These are phyloP conservation scores for Aspergillus costaricaensis DNA, from an alignment of 2,329 filamentous ascomycete genomes.

Conservation along the genomic window DNA sequence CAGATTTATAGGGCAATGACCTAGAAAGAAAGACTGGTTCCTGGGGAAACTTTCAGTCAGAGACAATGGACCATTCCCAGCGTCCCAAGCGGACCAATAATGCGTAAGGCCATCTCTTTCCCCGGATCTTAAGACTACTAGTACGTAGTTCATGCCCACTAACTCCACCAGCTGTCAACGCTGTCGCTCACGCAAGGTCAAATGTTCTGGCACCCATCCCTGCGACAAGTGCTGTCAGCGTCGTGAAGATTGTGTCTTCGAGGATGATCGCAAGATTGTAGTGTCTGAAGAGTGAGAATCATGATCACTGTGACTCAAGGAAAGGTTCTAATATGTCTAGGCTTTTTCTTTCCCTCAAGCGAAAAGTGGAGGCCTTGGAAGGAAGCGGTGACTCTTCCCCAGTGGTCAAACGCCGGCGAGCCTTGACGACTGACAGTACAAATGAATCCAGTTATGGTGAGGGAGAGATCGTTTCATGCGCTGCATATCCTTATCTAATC, in stretches of 20 bases:
- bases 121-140: not conserved
- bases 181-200: constrained; percentile 44
- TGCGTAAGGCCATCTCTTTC: constrained; percentile 16
- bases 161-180: constrained; percentile 34
- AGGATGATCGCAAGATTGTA: constrained; percentile 47
- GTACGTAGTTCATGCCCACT: not conserved
- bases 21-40: not conserved
- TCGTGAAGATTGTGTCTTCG: constrained; percentile 39
- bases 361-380: constrained; percentile 22
- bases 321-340: not conserved
- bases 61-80: constrained; percentile 17
- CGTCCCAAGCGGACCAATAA: constrained; percentile 23
- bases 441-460: constrained; percentile 7
- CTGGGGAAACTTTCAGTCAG: not conserved
- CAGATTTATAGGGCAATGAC: not conserved
- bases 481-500: not conserved
- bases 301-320: not conserved
- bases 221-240: constrained; percentile 42
- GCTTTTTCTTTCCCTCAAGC: constrained; percentile 21
- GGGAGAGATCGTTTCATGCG: not conserved
- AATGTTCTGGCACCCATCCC: constrained; percentile 40
- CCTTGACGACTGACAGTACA: constrained; percentile 1
- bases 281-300: constrained; percentile 44
- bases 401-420: constrained; percentile 20
- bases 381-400: not conserved